Base-by-base conservation (phyloP, 129 eudicot species). In the Saussurea involucrata region DNA sequence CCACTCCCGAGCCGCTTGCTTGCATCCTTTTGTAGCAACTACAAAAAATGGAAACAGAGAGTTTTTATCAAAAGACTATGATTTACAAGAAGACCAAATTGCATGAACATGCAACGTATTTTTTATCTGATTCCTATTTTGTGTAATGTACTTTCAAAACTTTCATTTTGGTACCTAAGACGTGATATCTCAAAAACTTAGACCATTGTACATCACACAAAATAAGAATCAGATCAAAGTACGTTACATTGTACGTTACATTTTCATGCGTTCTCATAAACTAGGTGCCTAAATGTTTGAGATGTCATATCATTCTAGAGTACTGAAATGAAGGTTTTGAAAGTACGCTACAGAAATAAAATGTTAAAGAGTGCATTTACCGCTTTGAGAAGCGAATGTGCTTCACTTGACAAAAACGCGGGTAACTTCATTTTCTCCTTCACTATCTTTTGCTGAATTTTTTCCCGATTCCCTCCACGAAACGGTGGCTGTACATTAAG, bases 351-450 rank as follows among this genome's bases (percentile, higher is more conserved):
- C 22, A 53, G 0, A 53, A 53, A 17, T 17, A 69, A 68, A 18
- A 7, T 33, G 22, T 36, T 17, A 2, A 24, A 34, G 25, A 27
- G 58, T 36, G 61, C 58, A 9, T 58, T 58, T 8, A 92, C 97
- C 97, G 88, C 97, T 91, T 93, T 93, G 49, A 93, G 78, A 60
- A 93, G 81, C 24, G 90, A 72, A 81, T 90, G 98, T 53, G 96
- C 98, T 66, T 93, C 98, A 29, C 98, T 93, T 5, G 97, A 68
- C 84, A 93, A 82, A 83, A 80, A 93, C 13, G 91, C 82, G 22
- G 98, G 98, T 24, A 90, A 83, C 87, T 93, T 93, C 70, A 90
- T 42, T 85, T 90, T 93, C 70, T 93, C 97, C 85, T 93, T 93
- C 40, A 87, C 81, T 58, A 93, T 90, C 86, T 93, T 93, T 65